Base-by-base conservation (phyloP, 306 rosid species). In the Alnus rubra region DNA sequence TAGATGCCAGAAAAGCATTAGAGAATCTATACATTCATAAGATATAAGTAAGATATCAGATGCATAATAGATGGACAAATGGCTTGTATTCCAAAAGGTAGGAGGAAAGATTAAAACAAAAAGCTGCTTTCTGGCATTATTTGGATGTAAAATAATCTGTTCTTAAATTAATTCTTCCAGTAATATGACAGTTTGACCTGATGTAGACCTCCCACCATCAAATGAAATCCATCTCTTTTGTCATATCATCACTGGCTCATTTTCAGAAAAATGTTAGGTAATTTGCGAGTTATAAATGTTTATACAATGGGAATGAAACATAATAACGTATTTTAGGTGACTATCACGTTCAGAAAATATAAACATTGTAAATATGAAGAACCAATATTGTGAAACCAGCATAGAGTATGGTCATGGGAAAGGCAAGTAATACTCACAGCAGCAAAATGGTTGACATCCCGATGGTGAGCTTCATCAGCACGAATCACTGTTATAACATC, bases 391-490 rank as follows among this genome's bases (percentile, higher is more conserved):
- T 28, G 39, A 65, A 53, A 47, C 37, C 28, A 31, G 37, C 2
- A 48, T 37, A 75, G 60, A 50, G 50, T 14, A 78, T 54, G 42
- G 71, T 63, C 11, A 55, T 1, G 74, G 71, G 14, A 71, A 72
- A 49, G 39, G 49, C 16, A 73, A 83, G 16, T 10, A 62, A 64
- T 4, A 87, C 92, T 88, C 9, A 92, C 94, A 16, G 92, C 89
- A 84, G 97, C 94, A 80, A 90, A 90, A 87, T 92, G 97, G 76
- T 92, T 92, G 47, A 92, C 90, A 82, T 92, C 93, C 1, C 94
- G 85, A 71, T 88, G 94, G 74, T 90, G 97, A 88, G 90, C 91
- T 78, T 90, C 97, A 83, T 92, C 97, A 33, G 97, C 97, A n/a
- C 97, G 97, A 73, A 92, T 88, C 3, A 92, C 94, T 68, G 84